Base-by-base conservation (phyloP, 2,329 filamentous ascomycete species). In the Phaeophleospora eucalypticola region DNA sequence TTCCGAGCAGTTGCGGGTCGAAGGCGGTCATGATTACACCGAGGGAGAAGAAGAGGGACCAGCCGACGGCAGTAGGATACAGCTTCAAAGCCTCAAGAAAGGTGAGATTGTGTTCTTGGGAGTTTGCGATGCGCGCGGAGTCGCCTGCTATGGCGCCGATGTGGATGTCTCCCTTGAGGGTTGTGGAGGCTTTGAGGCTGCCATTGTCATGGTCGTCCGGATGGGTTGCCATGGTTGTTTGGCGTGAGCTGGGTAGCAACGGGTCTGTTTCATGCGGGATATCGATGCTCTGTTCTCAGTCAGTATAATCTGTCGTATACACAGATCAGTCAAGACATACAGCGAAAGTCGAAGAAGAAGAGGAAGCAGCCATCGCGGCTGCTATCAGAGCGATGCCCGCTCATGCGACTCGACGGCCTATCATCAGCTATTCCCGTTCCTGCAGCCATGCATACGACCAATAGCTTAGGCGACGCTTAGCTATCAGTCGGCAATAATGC, bases 1-100 rank as follows among this genome's bases (percentile, higher is more conserved):
- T 81, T 18, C 80, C 80, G 4, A 84, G 71, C 8, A 85, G 72
- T 60, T 84, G 81, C 0, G 80, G 78, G 59, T 84, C 81, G 57
- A 84, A 86, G 3, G 79, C 67, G 53, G 48, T 46, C 78, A 82
- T 82, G 52, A 82, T 77, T 32, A 82, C 76, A 4, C 78, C 78
- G 2, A 81, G 65, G 3, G 76, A 80, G 53, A 83, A 79, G 57
- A 80, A 81, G 35, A 74, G 68, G 6, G 77, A 80, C 80, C 80
- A 83, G 64, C 61, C 66, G 4, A 71, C 66, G 4, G 73, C 73
- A 34, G 68, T 67, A 0, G 71, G 72, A 49, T 76, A 76, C 6
- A 70, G 58, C 52, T 64, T 70, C 12, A 73, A 43, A 3, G 71
- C 71, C 38, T 62, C 56, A 4, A 50, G 8, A 43, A 65, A 59